phyloP scores from a whole-genome alignment of 2,329 filamentous ascomycete species.

The Ramularia endophylla region DNA sequence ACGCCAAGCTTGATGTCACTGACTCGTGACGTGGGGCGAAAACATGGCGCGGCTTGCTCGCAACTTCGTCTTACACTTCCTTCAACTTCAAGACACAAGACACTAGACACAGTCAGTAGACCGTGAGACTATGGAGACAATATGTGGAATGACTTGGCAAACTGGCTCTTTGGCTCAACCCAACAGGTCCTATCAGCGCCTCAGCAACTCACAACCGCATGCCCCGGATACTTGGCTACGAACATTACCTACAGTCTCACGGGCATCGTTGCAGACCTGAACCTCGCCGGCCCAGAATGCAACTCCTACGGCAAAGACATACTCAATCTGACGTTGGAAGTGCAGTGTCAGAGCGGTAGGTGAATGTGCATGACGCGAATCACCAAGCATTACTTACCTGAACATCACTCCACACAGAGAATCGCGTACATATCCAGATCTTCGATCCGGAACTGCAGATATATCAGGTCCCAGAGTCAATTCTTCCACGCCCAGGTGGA shows the following conservation, averaged over 20 bases:
- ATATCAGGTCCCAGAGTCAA: conserved; percentile 66
- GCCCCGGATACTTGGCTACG: conserved; percentile 28
- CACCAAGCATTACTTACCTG: neutral
- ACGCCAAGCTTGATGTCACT: too few relatives aligned
- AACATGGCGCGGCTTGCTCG: too few relatives aligned
- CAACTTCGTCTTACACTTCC: too few relatives aligned
- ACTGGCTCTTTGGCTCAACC: neutral
- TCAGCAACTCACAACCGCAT: conserved; percentile 4
- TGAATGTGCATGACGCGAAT: neutral
- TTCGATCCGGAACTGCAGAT: conserved; percentile 61
- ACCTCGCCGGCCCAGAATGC: conserved; percentile 25
- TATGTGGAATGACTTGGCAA: neutral
- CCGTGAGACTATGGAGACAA: too few relatives aligned
- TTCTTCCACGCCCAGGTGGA: conserved; percentile 56
- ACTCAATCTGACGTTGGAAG: conserved; percentile 16
- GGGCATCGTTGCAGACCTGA: conserved; percentile 25
- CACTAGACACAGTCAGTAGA: too few relatives aligned
- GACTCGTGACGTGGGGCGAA: too few relatives aligned
- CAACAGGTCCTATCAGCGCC: neutral
- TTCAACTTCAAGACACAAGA: too few relatives aligned
- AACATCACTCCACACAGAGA: conserved; percentile 3
- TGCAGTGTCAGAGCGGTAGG: neutral
- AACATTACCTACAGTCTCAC: conserved; percentile 21
- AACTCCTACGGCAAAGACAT: conserved; percentile 29
- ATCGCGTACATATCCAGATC: conserved; percentile 59